Evolutionary conservation across 2,329 filamentous ascomycete genomes (phyloP).

Genomic region (Kalmusia sp.): DNA sequence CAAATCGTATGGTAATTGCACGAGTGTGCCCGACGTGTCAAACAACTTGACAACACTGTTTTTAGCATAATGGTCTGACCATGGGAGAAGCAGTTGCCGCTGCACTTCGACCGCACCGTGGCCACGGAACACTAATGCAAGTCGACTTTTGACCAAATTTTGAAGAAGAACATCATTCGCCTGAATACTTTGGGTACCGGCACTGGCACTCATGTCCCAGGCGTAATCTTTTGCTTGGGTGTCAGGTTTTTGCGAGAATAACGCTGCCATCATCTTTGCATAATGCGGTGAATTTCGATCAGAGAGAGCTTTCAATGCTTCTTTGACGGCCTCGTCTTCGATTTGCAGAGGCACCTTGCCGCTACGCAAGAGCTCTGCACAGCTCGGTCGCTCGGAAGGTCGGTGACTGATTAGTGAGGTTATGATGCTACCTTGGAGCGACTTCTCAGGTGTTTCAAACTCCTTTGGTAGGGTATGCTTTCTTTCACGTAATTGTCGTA

Average conservation of each 20-base stretch:
- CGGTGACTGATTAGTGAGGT: constrained; percentile 80
- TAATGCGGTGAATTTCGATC: constrained; percentile 89
- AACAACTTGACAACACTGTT: constrained; percentile 78
- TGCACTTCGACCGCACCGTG: constrained; percentile 88
- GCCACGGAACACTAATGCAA: constrained; percentile 80
- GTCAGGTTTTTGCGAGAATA: constrained; percentile 75
- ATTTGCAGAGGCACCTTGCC: constrained; percentile 89
- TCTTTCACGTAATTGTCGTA: constrained; percentile 73
- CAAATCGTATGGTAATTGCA: constrained; percentile 94
- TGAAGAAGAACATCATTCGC: constrained; percentile 71
- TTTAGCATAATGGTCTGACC: constrained; percentile 76
- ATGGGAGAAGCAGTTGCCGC: constrained; percentile 79
- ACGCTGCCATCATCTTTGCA: constrained; percentile 82
- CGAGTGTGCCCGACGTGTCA: constrained; percentile 81
- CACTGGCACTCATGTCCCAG: constrained; percentile 53
- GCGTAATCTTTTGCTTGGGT: constrained; percentile 77
- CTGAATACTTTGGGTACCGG: constrained; percentile 40
- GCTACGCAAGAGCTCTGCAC: constrained; percentile 80
- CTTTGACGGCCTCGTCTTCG: constrained; percentile 88
- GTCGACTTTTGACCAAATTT: constrained; percentile 74
- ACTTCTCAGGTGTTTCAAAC: constrained; percentile 74
- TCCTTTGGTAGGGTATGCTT: constrained; percentile 74
- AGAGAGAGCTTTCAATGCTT: constrained; percentile 79
- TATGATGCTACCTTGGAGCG: constrained; percentile 77
- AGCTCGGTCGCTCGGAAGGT: constrained; percentile 82